Evolutionary conservation across 768 basidiomycete species (phyloP).

Genomic region (Podaxis sp.): DNA sequence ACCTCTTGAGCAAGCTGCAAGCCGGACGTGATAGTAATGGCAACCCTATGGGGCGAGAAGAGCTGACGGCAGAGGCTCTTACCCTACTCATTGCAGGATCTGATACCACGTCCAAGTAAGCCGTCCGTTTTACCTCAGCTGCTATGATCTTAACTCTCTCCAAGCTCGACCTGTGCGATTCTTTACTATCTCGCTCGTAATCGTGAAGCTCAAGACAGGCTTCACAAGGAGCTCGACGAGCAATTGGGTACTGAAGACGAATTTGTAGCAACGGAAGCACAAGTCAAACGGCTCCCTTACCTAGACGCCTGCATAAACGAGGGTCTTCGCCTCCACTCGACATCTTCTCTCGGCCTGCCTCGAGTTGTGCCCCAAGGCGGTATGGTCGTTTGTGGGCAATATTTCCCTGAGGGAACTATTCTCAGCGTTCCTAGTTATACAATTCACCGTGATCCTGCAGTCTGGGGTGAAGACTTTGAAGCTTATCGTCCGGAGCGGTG

Average conservation of each 20-base stretch:
- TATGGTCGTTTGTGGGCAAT: conserved; percentile 48
- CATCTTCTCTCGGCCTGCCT: conserved; percentile 79
- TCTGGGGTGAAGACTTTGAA: conserved; percentile 81
- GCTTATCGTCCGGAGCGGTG: conserved; percentile 80
- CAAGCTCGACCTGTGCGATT: conserved; percentile 85
- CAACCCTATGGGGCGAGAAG: conserved; percentile 72
- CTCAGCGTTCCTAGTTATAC: conserved; percentile 81
- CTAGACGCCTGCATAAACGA: conserved; percentile 88
- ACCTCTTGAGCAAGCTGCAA: conserved; percentile 80
- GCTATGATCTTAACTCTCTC: neutral
- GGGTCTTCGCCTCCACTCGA: conserved; percentile 79
- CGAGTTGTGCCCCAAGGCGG: conserved; percentile 75
- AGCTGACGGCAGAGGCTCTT: conserved; percentile 84
- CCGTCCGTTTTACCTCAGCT: neutral
- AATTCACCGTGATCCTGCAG: conserved; percentile 64
- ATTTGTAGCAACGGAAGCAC: conserved; percentile 54
- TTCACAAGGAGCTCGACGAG: conserved; percentile 74
- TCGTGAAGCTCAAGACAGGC: conserved; percentile 58
- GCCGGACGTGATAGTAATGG: conserved; percentile 75
- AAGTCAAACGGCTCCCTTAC: conserved; percentile 72
- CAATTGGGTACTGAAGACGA: conserved; percentile 55
- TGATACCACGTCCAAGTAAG: conserved; percentile 91
- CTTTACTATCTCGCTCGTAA: conserved; percentile 76
- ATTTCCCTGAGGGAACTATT: conserved; percentile 71
- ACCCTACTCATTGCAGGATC: conserved; percentile 87